Evolutionary conservation across 2,329 filamentous ascomycete species (phyloP), one percentile per base, ranked within the genome.

Genomic region (Corinectria fuckeliana): DNA sequence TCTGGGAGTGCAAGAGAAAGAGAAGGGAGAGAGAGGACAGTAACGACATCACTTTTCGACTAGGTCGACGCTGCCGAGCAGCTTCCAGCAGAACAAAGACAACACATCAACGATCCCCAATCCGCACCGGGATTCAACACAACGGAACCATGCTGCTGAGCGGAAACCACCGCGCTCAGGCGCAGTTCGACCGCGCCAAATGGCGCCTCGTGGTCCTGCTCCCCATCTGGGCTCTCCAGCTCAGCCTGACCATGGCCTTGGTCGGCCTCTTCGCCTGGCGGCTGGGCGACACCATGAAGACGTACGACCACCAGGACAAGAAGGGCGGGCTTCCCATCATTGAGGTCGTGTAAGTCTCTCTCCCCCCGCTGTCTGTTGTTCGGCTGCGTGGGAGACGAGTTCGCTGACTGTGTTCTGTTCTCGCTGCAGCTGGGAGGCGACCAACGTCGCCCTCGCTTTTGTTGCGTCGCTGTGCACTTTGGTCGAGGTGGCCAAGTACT

Each of bases 181-280:
- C 81, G 25, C 80, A 84, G 58, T 86, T 84, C 62, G 77, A 78
- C 56, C 78, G 82, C 26, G 80, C 84, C 14, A 75, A 76, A 70
- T 87, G 85, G 85, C 77, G 78, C 52, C 74, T 79, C 56, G 66
- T 67, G 44, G 51, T 86, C 4, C 72, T 87, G 23, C 61, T 82
- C 1, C 83, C 83, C 6, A 75, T 77, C 41, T 87, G 85, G 84
- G 66, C 72, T 7, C 62, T 80, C 5, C 83, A 87, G 69, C 69
- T 82, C 4, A 65, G 72, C 3, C 71, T 85, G 16, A 71, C 83
- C 41, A 67, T 82, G 49, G 68, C 76, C 36, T 71, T 84, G 57
- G 77, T 84, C 69, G 83, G 80, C 13, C 71, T 86, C 7, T 86
- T 86, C 63, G 76, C 81, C 25, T 85, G 81, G 72, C 78, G 83